Percentiles rank a stretch among this genome's conserved stretches.
phyloP scores from a whole-genome alignment of 352 stramenopile genomes.

The Phytophthora foliorum region DNA sequence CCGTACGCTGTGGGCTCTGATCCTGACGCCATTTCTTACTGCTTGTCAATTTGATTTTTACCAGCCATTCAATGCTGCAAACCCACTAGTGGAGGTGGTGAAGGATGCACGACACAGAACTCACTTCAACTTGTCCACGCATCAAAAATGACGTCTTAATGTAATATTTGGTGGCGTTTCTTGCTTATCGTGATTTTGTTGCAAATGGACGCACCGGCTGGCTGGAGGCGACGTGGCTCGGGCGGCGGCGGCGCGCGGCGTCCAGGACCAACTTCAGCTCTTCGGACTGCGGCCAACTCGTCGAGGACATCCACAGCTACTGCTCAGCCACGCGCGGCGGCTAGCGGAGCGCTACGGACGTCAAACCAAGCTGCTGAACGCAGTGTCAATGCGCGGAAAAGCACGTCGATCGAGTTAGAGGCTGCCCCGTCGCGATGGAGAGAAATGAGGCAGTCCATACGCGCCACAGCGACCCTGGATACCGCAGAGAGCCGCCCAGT shows the following conservation, averaged over 20 bases:
- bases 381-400: slow-evolving; percentile 11
- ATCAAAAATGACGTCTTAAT: slow-evolving; percentile 9
- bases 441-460: slow-evolving; percentile 72
- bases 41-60: neutral
- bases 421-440: slow-evolving; percentile 64
- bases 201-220: slow-evolving; percentile 27
- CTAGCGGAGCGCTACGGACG: neutral
- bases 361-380: slow-evolving; percentile 30
- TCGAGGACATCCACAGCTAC: slow-evolving; percentile 16
- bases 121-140: slow-evolving; percentile 7
- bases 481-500: slow-evolving; percentile 21
- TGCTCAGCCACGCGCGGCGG: neutral
- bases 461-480: slow-evolving; percentile 62
- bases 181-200: slow-evolving; percentile 16
- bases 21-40: slow-evolving; percentile 26
- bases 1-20: slow-evolving; percentile 3
- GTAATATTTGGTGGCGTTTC: slow-evolving; percentile 1
- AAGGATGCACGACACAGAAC: neutral
- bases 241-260: slow-evolving; percentile 7
- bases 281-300: slow-evolving; percentile 1
- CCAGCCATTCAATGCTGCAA: neutral
- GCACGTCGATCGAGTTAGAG: slow-evolving; percentile 1
- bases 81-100: too few species aligned
- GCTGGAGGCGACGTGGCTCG: slow-evolving; percentile 21
- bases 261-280: slow-evolving; percentile 14